A percentile compares a stretch with the other conserved stretches of the same genome.
These are phyloP conservation scores for Pseudonitzschia multistriata DNA, from an alignment of 108 stramenopile species.

Conservation along the genomic window DNA sequence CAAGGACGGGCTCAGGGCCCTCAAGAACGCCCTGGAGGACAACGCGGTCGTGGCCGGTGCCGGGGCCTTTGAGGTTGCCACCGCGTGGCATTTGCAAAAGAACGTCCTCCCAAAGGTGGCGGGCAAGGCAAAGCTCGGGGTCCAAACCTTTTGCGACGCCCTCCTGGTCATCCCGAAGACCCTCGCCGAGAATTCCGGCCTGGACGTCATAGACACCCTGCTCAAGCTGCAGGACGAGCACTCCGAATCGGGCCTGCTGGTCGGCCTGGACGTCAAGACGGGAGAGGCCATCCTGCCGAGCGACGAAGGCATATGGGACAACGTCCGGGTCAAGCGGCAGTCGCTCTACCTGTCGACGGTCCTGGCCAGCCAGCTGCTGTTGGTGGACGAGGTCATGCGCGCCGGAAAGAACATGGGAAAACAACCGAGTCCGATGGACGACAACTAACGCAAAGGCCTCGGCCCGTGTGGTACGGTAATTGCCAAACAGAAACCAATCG, in stretches of 20 bases:
- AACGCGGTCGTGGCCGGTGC: conserved; percentile 93
- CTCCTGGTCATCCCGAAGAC: conserved; percentile 96
- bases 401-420: conserved; percentile 98
- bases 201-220: conserved; percentile 94
- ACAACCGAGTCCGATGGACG: conserved; percentile 30
- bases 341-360: conserved; percentile 92
- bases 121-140: conserved; percentile 94
- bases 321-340: conserved; percentile 96
- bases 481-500: too few species aligned
- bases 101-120: conserved; percentile 61
- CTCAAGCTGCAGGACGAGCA: conserved; percentile 90
- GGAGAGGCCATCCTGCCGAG: conserved; percentile 94
- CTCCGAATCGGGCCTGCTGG: conserved; percentile 60
- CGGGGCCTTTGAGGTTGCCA: conserved; percentile 96
- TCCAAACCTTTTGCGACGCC: conserved; percentile 96
- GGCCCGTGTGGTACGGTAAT: too few species aligned
- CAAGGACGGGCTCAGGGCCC: conserved; percentile 95
- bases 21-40: conserved; percentile 97
- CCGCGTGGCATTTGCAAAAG: conserved; percentile 66
- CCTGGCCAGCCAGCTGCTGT: conserved; percentile 94
- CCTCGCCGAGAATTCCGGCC: conserved; percentile 95
- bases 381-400: conserved; percentile 99
- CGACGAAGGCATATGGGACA: conserved; percentile 97
- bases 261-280: conserved; percentile 91
- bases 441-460: neutral